phyloP scores from a whole-genome alignment of 257 asterid species.

The Jacaranda copaia region DNA sequence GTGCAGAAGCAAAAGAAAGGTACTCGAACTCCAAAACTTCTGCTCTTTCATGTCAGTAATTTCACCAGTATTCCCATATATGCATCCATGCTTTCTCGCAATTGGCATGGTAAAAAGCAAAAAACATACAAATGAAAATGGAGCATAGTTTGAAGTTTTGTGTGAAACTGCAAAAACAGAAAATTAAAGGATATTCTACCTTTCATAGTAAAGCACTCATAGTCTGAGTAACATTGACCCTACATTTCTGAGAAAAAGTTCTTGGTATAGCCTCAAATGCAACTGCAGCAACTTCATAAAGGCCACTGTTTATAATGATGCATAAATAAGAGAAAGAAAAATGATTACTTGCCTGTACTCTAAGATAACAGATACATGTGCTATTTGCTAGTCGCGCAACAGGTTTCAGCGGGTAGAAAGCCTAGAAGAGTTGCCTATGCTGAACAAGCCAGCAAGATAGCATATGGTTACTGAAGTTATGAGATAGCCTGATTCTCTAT shows the following conservation, averaged over 20 bases:
- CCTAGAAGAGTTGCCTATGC: too few species aligned
- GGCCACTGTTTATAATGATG: conserved; percentile 74
- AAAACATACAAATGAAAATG: background rate
- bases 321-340: background rate
- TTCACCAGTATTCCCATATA: conserved; percentile 94
- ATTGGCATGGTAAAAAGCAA: conserved; percentile 71
- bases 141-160: background rate
- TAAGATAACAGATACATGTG: background rate
- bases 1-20: background rate
- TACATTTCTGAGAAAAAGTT: conserved; percentile 96
- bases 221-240: conserved; percentile 86
- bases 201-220: conserved; percentile 78
- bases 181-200: conserved; percentile 11
- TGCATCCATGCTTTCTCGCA: conserved; percentile 98
- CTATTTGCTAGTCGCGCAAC: too few species aligned
- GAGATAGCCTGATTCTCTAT: background rate
- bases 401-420: too few species aligned
- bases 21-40: conserved; percentile 56
- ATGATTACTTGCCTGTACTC: background rate
- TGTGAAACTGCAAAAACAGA: conserved; percentile 13
- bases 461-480: background rate
- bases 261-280: conserved; percentile 99
- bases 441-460: too few species aligned
- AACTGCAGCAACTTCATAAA: conserved; percentile 95
- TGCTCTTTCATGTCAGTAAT: conserved; percentile 90